Conservation (phyloP, 306 rosid genomes). For the Cajanus cajan region DNA sequence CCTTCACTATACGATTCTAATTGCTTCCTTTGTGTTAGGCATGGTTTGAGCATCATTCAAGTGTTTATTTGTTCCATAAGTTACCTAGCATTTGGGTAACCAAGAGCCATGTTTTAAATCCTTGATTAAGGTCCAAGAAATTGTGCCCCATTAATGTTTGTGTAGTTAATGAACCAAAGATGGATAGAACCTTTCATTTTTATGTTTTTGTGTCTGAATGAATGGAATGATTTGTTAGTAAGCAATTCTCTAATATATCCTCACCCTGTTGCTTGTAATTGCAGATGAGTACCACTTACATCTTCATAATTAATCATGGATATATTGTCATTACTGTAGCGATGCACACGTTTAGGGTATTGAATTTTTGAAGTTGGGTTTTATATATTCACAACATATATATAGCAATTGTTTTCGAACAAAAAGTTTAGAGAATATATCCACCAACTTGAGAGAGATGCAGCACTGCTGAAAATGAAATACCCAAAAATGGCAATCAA, state of each 20-base stretch:
- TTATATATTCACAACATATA: neutral
- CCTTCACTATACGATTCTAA: slow-evolving; percentile 9
- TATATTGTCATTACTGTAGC: slow-evolving; percentile 3
- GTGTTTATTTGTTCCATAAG: slow-evolving; percentile 17
- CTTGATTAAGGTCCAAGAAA: neutral
- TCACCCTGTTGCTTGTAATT: slow-evolving; percentile 23
- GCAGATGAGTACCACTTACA: neutral
- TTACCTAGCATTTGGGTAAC: neutral
- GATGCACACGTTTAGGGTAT: no score
- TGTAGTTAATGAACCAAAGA: neutral
- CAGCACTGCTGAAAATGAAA: no score
- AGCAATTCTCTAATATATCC: slow-evolving; percentile 4
- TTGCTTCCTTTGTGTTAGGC: slow-evolving; percentile 12
- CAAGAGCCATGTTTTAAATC: slow-evolving; percentile 5
- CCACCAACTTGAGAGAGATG: no score
- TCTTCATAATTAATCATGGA: neutral
- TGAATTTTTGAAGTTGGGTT: no score
- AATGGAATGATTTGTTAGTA: neutral
- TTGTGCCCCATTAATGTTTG: neutral
- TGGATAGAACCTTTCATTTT: neutral
- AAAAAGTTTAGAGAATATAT: neutral
- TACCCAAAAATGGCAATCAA: no score
- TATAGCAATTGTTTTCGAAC: neutral
- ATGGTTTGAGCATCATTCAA: neutral
- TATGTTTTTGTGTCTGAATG: neutral